Base-by-base conservation (phyloP, 2,329 filamentous ascomycete genomes). In the Blastomyces gilchristii region DNA sequence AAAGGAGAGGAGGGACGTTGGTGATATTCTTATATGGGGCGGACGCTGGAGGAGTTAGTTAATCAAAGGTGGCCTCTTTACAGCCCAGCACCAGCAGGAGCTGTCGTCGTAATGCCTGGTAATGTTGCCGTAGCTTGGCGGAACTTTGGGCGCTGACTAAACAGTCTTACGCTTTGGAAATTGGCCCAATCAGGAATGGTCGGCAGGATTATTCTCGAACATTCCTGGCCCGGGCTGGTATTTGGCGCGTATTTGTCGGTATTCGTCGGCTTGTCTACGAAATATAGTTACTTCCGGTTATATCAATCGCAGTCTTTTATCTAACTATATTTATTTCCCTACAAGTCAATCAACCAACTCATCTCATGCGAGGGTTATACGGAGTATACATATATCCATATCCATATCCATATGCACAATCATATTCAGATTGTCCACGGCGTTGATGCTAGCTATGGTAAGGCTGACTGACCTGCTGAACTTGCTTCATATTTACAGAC, bases 61-160 rank as follows among this genome's bases (percentile, higher is more conserved):
- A 74, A 74, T 69, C 73, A 75, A 70, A 77, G 75, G 75, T 77
- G 76, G 75, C 76, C 76, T 77, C 75, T 77, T 77, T 66, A 16
- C 14, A 22, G n/a, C 50, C n/a, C 37, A 28, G 31, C 49, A 28
- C 49, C 22, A n/a, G 37, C 31, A 56, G 49, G 34, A 18, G 31
- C 31, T 56, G 49, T 31, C 11, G 31, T 18, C 14, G 34, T 37
- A 37, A 37, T 37, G 8, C 7, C 12, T 16, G 14, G 28, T 54
- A 54, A 18, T 54, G 11, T 34, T 34, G 37, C 52, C 12, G 28
- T 3, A 22, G 28, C 52, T 54, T 54, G 52, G 28, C 52, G 28
- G 52, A 37, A 37, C 8, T 37, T 11, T 11, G 7, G 28, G 28
- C 34, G 7, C 34, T 54, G 52, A 54, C 28, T 54, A 52, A 22